These are phyloP conservation scores for Panicum miliaceum DNA, from an alignment of 176 grass and related monocot species.

Conservation along the genomic window DNA sequence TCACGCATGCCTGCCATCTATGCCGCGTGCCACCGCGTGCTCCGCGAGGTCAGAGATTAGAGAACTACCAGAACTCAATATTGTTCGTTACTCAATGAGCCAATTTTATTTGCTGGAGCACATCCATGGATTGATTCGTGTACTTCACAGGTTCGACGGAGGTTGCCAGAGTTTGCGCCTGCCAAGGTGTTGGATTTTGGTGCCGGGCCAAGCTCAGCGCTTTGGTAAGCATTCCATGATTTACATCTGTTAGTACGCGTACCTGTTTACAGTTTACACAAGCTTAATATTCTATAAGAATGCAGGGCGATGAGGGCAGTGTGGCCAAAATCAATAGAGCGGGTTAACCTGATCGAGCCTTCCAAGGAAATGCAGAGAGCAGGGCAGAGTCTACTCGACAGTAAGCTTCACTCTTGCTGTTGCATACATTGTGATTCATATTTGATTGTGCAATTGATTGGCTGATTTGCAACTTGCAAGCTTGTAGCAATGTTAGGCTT, in stretches of 20 bases:
- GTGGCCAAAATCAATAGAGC: constrained; percentile 86
- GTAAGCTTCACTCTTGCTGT: constrained; percentile 51
- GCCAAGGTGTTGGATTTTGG: constrained; percentile 90
- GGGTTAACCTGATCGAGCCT: constrained; percentile 89
- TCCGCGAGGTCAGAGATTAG: constrained; percentile 71
- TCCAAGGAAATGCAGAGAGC: constrained; percentile 99
- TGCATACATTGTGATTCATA: background rate
- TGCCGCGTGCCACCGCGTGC: constrained; percentile 81
- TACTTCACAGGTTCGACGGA: constrained; percentile 64
- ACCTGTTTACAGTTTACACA: background rate
- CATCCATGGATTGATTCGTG: background rate
- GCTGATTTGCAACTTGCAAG: constrained; percentile 12
- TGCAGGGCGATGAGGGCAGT: constrained; percentile 94
- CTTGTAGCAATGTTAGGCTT: background rate
- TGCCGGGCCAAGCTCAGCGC: constrained; percentile 85
- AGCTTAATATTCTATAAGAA: constrained; percentile 24
- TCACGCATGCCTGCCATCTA: constrained; percentile 93
- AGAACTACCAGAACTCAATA: background rate
- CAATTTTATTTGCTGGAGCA: background rate
- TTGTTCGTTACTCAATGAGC: background rate
- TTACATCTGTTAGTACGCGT: background rate
- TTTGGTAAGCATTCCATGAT: constrained; percentile 62
- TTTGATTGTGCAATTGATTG: constrained; percentile 23
- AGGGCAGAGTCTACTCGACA: constrained; percentile 83
- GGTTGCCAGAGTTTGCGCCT: constrained; percentile 74